Evolutionary conservation across 2,329 filamentous ascomycete genomes (phyloP), one percentile per base, ranked within the genome.

Genomic region (Mycosphaerella sp.): DNA sequence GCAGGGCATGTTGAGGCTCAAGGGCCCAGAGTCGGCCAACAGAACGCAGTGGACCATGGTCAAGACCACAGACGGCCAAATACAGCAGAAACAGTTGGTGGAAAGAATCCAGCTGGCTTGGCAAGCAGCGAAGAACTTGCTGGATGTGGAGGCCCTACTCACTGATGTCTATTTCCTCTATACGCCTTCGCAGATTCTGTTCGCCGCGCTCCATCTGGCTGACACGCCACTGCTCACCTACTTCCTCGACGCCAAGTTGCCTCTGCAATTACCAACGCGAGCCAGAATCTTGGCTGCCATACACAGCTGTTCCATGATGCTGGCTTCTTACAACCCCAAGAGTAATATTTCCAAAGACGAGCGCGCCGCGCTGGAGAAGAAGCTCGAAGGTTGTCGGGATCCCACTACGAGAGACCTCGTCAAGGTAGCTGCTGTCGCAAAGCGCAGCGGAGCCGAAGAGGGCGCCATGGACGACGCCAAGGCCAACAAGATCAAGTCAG

Each of bases 141-240:
- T 94, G 49, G 71, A 73, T 36, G 85, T 83, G 49, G 86, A 87
- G 51, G 87, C 89, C 0, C 74, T 95, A 44, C 78, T 96, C 55
- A 95, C 91, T 21, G 93, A 98, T 63, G 89, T 82, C n/a, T 97
- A 97, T 72, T 96, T 97, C 71, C 85, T 95, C 69, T 97, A 87
- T 71, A 91, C 91, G 0, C 93, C 93, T 0, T 86, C 87, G 18
- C 93, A 98, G 68, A 95, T 97, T 66, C 90, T 90, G 83, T 78
- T 97, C 53, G 85, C 88, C 0, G 83, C 90, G 0, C 71, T 96
- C 25, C 76, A 85, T 12, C 78, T 94, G 45, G 87, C 84, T 0
- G 91, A 97, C 65, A 71, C 75, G 36, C 79, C 77, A 0, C 71
- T 93, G 65, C 67, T 70, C 0, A 51, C 64, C n/a, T 74, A 75